Percentiles rank a stretch among this genome's conserved stretches.
Evolutionary conservation across 148 eudicot species (phyloP).

Genomic region (Rhododendron henanense): DNA sequence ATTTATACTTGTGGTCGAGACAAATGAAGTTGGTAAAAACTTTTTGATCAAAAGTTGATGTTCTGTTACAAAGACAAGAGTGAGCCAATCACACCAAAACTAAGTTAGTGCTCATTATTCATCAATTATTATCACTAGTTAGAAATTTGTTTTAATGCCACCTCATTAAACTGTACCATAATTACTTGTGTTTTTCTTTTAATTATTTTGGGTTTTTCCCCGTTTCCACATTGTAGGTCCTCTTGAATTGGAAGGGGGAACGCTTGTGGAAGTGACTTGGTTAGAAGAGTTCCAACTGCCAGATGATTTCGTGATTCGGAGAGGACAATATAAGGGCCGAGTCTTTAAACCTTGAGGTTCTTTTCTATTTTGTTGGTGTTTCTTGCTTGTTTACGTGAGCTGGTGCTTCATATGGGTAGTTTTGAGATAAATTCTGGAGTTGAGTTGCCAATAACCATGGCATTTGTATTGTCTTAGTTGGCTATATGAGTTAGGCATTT

Average conservation of each 20-base stretch:
- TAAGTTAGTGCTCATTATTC: background rate
- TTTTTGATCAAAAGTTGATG: background rate
- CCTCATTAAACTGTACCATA: background rate
- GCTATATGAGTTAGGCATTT: constrained; percentile 11
- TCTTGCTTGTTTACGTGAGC: background rate
- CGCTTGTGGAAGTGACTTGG: constrained; percentile 37
- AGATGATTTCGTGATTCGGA: constrained; percentile 40
- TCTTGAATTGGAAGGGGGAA: constrained; percentile 35
- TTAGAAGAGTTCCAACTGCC: constrained; percentile 48
- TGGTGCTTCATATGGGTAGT: background rate
- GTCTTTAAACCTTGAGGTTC: constrained; percentile 25
- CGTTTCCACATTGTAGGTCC: constrained; percentile 15
- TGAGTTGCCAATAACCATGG: constrained; percentile 4
- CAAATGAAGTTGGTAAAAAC: background rate
- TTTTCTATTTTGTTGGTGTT: background rate
- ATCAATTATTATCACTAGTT: background rate
- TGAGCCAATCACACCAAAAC: background rate
- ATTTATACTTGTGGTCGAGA: background rate
- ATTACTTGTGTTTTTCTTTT: background rate
- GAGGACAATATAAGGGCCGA: constrained; percentile 46
- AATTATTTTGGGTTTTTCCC: background rate
- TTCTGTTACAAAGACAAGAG: background rate
- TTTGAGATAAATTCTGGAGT: constrained; percentile 8
- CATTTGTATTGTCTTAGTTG: background rate
- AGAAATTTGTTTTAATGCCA: background rate